Evolutionary conservation across 2,329 filamentous ascomycete genomes (phyloP).

Genomic region (Aspergillus floridensis): DNA sequence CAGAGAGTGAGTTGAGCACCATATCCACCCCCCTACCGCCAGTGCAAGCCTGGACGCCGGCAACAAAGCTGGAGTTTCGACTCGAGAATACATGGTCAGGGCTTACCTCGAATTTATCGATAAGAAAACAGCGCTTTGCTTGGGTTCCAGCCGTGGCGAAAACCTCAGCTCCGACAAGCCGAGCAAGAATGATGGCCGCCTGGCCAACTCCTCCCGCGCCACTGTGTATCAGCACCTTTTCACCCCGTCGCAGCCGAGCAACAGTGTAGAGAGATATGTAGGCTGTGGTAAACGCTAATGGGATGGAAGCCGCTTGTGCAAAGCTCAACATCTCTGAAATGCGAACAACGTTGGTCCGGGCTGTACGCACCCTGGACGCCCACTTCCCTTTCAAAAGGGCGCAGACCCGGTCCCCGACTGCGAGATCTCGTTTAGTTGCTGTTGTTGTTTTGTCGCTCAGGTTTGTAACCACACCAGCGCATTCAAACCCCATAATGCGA

Average conservation of each 20-base stretch:
- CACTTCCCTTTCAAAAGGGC: background rate
- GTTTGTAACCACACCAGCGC: background rate
- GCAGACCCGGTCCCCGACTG: background rate
- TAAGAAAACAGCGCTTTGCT: background rate
- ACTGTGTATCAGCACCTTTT: background rate
- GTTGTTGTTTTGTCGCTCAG: background rate
- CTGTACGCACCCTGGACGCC: too few species aligned
- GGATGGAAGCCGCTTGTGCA: background rate
- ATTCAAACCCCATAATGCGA: background rate
- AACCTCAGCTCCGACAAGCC: constrained; percentile 17
- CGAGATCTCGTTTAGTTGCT: background rate
- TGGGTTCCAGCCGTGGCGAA: background rate
- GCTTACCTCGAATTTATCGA: background rate
- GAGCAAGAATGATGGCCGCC: constrained; percentile 25
- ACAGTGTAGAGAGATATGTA: background rate
- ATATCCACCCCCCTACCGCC: background rate
- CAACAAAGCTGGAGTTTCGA: background rate
- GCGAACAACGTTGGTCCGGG: background rate
- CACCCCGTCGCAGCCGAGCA: background rate
- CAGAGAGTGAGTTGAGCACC: background rate
- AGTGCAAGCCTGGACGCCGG: background rate
- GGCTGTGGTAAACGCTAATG: background rate
- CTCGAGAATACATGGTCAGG: background rate
- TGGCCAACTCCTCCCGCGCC: constrained; percentile 21
- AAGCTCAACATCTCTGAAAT: background rate